phyloP scores from a whole-genome alignment of 176 grass and related monocot species.

The Zea luxurians region DNA sequence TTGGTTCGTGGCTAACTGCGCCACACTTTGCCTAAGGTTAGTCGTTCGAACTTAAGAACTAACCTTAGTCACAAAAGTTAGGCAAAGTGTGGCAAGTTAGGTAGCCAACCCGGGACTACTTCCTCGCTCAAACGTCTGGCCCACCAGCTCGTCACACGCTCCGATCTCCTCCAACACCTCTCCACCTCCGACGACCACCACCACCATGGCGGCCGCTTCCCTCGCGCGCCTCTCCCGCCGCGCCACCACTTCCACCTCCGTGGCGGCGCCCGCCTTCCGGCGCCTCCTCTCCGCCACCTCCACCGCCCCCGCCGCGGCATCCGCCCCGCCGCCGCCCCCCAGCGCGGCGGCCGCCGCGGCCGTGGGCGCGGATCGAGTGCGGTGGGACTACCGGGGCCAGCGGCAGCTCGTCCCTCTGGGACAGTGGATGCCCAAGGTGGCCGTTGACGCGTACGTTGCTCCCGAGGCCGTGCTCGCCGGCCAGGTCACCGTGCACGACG shows the following conservation, averaged over 20 bases:
- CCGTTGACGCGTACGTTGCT: conserved; percentile 87
- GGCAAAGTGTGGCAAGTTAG: no score
- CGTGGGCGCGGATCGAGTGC: conserved; percentile 57
- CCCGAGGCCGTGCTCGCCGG: conserved; percentile 84
- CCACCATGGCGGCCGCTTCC: conserved; percentile 64
- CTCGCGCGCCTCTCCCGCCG: conserved; percentile 68
- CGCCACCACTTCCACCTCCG: conserved; percentile 31
- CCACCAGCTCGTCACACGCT: no score
- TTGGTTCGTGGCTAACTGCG: no score
- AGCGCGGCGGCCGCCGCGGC: background rate
- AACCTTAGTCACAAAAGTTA: no score
- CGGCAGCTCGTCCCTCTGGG: conserved; percentile 74
- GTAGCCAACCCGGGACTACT: no score
- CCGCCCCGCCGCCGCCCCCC: conserved; percentile 26
- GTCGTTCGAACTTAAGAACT: no score
- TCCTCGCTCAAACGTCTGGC: no score
- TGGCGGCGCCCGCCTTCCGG: conserved; percentile 41
- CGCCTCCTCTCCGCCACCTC: conserved; percentile 42
- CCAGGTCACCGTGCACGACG: conserved; percentile 86
- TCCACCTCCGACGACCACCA: conserved; percentile 3
- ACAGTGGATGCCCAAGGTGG: conserved; percentile 86
- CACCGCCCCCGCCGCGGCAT: conserved; percentile 20
- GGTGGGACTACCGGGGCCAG: conserved; percentile 95
- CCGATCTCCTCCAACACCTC: background rate
- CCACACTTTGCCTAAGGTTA: no score